Base-by-base conservation (phyloP, 768 basidiomycete genomes). In the Suillus tomentosus region DNA sequence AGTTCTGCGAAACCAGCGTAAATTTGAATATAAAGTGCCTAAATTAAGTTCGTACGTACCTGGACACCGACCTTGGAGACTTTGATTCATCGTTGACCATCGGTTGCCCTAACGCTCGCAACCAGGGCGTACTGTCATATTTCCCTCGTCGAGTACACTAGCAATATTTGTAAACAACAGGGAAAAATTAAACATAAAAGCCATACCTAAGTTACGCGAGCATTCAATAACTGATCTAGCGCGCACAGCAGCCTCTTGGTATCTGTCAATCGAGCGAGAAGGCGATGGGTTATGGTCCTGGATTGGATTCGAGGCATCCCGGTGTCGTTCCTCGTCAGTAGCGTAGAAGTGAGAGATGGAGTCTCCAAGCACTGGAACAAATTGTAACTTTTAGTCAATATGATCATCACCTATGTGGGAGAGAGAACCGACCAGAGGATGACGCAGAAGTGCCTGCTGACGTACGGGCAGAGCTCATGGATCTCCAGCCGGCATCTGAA, bases 351-450 rank as follows among this genome's bases (percentile, higher is more conserved):
- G 56, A 24, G 56, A 57, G 17, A 27, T 39, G 10, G 39, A 24
- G 9, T 43, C 57, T 27, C 19, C 17, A 42, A 58, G 40, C 24
- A 17, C 57, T 58, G 24, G 11, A 19, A 7, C 13, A 42, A 22
- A 19, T 17, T 11, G 17, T 42, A 40, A 17, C 39, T 14, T 19
- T 57, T 9, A 57, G 22, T 39, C 5, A 34, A 55, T 13, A 19
- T 19, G 3, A 42, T 58, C 24, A 27, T 58, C 24, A 19, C 1
- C 27, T 27, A 10, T 27, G 19, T 34, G 10, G 24, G 22, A 57
- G 22, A 57, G 2, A 40, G 5, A 24, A 58, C 56, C 24, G 17
- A 58, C 56, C 56, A 58, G 60, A 60, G 22, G 60, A 59, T 24
- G 60, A 27, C 22, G 53, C 19, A 15, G 53, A 39, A 57, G 36